phyloP scores from a whole-genome alignment of 371 early-diverging fungal genomes.

The Syncephalastrum racemosum region DNA sequence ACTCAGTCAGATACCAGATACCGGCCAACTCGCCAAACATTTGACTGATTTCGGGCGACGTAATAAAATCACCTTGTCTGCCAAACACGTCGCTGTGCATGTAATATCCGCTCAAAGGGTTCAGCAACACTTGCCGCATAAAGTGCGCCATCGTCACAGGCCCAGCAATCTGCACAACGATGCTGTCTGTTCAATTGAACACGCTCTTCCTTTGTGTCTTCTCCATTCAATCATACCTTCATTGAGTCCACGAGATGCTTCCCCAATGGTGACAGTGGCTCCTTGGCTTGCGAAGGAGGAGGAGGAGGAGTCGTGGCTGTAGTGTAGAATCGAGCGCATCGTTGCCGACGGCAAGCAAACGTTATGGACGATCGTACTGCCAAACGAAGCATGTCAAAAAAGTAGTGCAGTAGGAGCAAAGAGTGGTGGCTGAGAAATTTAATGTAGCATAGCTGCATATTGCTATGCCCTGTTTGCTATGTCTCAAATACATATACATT shows the following conservation, averaged over 20 bases:
- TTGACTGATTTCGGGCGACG: slow-evolving; percentile 96
- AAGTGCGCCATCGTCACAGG: slow-evolving; percentile 87
- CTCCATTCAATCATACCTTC: slow-evolving; percentile 34
- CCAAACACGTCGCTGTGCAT: slow-evolving; percentile 92
- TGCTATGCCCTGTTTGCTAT: no score
- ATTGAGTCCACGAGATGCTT: slow-evolving; percentile 64
- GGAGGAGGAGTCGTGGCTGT: no score
- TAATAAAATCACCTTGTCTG: slow-evolving; percentile 91
- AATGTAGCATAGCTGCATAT: no score
- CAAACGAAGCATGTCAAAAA: no score
- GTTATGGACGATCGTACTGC: no score
- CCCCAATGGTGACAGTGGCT: slow-evolving; percentile 57
- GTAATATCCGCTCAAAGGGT: slow-evolving; percentile 92
- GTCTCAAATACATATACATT: no score
- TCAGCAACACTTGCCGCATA: slow-evolving; percentile 88
- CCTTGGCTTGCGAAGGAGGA: slow-evolving; percentile 31
- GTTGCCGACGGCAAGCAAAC: no score
- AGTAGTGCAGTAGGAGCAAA: no score
- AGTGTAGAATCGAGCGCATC: no score
- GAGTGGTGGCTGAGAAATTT: no score
- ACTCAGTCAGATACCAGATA: slow-evolving; percentile 79
- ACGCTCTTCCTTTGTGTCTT: background rate
- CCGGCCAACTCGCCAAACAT: slow-evolving; percentile 95
- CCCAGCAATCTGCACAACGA: slow-evolving; percentile 63
- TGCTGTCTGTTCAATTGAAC: background rate